Evolutionary conservation across 352 stramenopile genomes (phyloP).

Genomic region (Thalassiosira livingstoniorum): DNA sequence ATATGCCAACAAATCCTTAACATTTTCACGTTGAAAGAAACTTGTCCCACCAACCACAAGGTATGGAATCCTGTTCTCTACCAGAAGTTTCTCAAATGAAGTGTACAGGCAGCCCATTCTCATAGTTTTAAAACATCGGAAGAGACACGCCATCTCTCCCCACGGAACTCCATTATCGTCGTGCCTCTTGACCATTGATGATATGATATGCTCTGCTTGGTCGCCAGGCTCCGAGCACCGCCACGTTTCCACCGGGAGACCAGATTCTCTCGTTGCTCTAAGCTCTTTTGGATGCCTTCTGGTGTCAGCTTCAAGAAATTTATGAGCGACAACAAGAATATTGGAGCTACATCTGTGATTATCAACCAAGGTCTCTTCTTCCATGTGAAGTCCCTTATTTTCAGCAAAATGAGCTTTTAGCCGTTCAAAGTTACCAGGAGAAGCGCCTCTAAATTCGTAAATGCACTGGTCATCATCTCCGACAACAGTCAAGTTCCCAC

Average conservation of each 20-base stretch:
- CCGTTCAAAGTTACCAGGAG: slow-evolving; percentile 43
- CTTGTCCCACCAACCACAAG: slow-evolving; percentile 17
- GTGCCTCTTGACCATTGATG: slow-evolving; percentile 33
- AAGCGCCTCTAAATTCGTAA: slow-evolving; percentile 52
- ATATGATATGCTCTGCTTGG: slow-evolving; percentile 33
- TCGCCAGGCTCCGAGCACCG: slow-evolving; percentile 3
- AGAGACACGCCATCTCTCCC: slow-evolving; percentile 41
- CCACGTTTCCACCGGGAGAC: slow-evolving; percentile 33
- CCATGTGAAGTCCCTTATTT: slow-evolving; percentile 8
- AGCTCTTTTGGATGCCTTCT: slow-evolving; percentile 34
- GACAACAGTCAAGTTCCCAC: slow-evolving; percentile 44
- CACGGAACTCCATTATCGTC: slow-evolving; percentile 27
- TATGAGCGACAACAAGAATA: slow-evolving; percentile 34
- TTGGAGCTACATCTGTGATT: slow-evolving; percentile 49
- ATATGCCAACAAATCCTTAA: slow-evolving; percentile 46
- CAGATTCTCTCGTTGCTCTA: slow-evolving; percentile 15
- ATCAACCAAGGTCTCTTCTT: slow-evolving; percentile 30
- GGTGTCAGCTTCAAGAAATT: slow-evolving; percentile 29
- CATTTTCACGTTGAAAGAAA: slow-evolving; percentile 28
- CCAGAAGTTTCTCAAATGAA: slow-evolving; percentile 29
- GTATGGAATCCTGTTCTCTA: slow-evolving; percentile 26
- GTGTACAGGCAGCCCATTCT: slow-evolving; percentile 9
- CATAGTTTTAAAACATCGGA: slow-evolving; percentile 48
- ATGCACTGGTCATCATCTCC: slow-evolving; percentile 64
- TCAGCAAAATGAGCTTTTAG: slow-evolving; percentile 26